A percentile compares a stretch with the other conserved stretches of the same genome.
phyloP scores from a whole-genome alignment of 2,329 filamentous ascomycete genomes.

The Reticulascus tulasneorum region DNA sequence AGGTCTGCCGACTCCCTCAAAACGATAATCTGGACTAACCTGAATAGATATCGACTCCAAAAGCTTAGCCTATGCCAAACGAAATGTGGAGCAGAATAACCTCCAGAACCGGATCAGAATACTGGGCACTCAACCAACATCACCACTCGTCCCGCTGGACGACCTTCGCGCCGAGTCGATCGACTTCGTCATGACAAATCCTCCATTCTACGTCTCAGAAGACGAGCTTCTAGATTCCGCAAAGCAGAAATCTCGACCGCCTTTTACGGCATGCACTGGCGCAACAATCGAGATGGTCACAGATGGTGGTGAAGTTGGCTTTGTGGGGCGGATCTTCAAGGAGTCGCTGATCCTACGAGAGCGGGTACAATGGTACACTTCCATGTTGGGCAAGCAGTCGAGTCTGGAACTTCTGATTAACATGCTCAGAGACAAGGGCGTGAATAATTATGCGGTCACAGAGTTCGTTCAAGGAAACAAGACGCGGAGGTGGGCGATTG shows the following conservation, averaged over 20 bases:
- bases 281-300: slow-evolving; percentile 82
- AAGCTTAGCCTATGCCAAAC: slow-evolving; percentile 61
- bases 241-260: slow-evolving; percentile 59
- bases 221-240: slow-evolving; percentile 66
- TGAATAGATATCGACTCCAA: slow-evolving; percentile 67
- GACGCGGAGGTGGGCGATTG: slow-evolving; percentile 83
- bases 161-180: slow-evolving; percentile 47
- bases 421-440: slow-evolving; percentile 47
- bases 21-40: neutral
- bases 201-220: slow-evolving; percentile 82
- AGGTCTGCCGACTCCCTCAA: slow-evolving; percentile 21
- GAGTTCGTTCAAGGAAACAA: slow-evolving; percentile 73
- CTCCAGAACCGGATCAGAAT: slow-evolving; percentile 63
- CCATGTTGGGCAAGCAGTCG: slow-evolving; percentile 79
- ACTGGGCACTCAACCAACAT: slow-evolving; percentile 46
- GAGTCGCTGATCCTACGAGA: slow-evolving; percentile 60
- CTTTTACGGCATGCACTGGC: slow-evolving; percentile 73
- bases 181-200: slow-evolving; percentile 90
- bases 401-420: slow-evolving; percentile 63
- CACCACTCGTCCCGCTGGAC: slow-evolving; percentile 61
- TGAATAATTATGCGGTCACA: slow-evolving; percentile 78
- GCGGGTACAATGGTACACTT: slow-evolving; percentile 80
- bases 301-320: slow-evolving; percentile 70
- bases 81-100: slow-evolving; percentile 65
- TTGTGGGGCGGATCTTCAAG: slow-evolving; percentile 65